phyloP scores from a whole-genome alignment of 2,329 filamentous ascomycete genomes.

The Sarocladium kiliense region DNA sequence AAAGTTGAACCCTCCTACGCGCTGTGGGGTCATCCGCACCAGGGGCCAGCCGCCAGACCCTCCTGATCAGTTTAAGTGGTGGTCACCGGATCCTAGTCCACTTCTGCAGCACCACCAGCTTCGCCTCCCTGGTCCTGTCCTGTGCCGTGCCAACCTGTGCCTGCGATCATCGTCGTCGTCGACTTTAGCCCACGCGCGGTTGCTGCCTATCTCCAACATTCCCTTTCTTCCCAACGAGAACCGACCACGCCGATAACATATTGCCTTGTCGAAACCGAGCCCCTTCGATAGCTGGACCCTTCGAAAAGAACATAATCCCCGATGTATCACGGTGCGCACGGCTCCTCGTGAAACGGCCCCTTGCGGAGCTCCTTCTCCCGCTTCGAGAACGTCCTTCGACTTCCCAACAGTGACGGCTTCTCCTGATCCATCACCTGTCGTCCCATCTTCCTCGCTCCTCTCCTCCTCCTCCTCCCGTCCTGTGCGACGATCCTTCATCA shows the following conservation, averaged over 20 bases:
- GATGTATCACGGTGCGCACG: conserved; percentile 2
- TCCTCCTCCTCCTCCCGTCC: conserved; percentile 15
- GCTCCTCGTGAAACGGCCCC: conserved; percentile 7
- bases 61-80: background rate
- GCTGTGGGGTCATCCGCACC: background rate
- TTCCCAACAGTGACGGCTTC: background rate
- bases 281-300: background rate
- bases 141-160: background rate
- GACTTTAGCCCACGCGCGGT: background rate
- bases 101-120: background rate
- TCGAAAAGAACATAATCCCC: background rate
- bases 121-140: background rate
- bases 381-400: background rate
- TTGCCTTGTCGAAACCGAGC: background rate
- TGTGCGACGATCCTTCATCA: conserved; percentile 4
- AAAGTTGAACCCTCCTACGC: background rate
- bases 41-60: background rate
- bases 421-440: background rate
- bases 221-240: background rate
- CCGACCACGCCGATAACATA: background rate
- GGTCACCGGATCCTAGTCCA: background rate
- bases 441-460: conserved; percentile 6
- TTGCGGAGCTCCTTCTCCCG: conserved; percentile 8
- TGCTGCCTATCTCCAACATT: background rate
- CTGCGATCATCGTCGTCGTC: background rate